phyloP scores from a whole-genome alignment of 2,329 filamentous ascomycete species.

The Trichoderma sp. region DNA sequence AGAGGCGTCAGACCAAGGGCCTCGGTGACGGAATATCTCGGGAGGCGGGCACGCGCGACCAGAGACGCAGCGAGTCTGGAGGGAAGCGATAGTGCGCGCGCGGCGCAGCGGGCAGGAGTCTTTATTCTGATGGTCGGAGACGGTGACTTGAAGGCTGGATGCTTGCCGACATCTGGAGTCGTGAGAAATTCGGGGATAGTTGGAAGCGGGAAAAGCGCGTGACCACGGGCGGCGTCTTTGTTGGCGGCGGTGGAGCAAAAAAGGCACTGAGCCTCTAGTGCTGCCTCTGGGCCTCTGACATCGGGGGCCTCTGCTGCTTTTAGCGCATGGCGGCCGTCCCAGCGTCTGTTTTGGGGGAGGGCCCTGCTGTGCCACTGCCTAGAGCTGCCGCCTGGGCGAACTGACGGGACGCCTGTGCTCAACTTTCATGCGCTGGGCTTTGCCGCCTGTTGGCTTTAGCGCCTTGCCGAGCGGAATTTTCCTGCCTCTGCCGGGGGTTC shows the following conservation, averaged over 20 bases:
- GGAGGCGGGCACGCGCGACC: slow-evolving; percentile 10
- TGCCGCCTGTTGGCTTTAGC: background rate
- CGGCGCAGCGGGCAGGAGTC: background rate
- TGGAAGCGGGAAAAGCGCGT: slow-evolving; percentile 39
- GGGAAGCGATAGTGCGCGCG: background rate
- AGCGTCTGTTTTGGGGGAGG: background rate
- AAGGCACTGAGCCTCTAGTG: background rate
- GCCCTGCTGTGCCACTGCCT: slow-evolving; percentile 12
- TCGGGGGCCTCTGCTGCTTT: background rate
- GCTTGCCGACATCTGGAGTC: slow-evolving; percentile 24
- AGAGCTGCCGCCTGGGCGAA: background rate
- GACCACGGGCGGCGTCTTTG: slow-evolving; percentile 33
- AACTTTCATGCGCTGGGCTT: background rate
- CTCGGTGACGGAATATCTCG: slow-evolving; percentile 12
- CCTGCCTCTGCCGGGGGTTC: background rate
- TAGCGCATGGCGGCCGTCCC: background rate
- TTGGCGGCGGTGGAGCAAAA: slow-evolving; percentile 16
- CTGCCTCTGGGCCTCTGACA: background rate
- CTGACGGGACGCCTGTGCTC: background rate
- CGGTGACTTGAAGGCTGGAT: slow-evolving; percentile 26
- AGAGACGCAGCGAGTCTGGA: background rate
- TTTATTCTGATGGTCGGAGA: slow-evolving; percentile 1
- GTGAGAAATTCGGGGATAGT: slow-evolving; percentile 33
- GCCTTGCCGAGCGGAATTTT: slow-evolving; percentile 9
- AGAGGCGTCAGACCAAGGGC: background rate